Evolutionary conservation across 2,329 filamentous ascomycete species (phyloP), one percentile per base, ranked within the genome.

Genomic region (Tolypocladium ovalisporum): DNA sequence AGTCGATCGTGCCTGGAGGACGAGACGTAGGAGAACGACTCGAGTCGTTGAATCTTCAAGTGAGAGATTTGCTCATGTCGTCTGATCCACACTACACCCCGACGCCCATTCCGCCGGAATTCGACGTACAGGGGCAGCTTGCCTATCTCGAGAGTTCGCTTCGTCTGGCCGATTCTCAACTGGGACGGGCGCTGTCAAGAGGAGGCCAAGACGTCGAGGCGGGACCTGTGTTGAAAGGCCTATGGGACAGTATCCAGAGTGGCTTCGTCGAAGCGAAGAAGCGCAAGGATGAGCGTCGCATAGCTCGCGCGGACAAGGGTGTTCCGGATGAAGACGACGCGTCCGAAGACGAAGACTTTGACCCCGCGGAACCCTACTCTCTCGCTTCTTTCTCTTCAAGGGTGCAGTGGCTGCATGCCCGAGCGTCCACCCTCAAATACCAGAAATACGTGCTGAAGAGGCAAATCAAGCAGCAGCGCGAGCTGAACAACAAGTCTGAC

Each of bases 391-490:
- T 97, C 69, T 87, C 85, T 19, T 76, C 82, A 10, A 90, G 89
- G 66, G 85, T 97, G 1, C 87, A 91, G 65, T 88, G 85, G 74
- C 76, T 97, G 5, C 90, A 91, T 67, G 79, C 80, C 44, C 88
- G 90, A 58, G 83, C 90, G n/a, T 87, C 86, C 22, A 83, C 83
- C 24, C 76, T 97, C 39, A 86, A 89, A 60, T 89, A 96, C 64
- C 92, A 97, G 68, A 95, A 96, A 69, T 84, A 85, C 54, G 92
- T 96, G 27, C 79, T 97, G 10, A 88, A 93, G 66, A 85, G 91
- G 49, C 92, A 97, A 70, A 93, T 97, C 66, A 93, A 96, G 74
- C 92, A 97, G 69, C 93, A 97, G 73, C 88, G 92, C 58, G 90
- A 96, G 67, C 81, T 97, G 58, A 96, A 96, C 73, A 91, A 81